Evolutionary conservation across 768 basidiomycete genomes (phyloP).

Genomic region (Botryobasidium botryosum): DNA sequence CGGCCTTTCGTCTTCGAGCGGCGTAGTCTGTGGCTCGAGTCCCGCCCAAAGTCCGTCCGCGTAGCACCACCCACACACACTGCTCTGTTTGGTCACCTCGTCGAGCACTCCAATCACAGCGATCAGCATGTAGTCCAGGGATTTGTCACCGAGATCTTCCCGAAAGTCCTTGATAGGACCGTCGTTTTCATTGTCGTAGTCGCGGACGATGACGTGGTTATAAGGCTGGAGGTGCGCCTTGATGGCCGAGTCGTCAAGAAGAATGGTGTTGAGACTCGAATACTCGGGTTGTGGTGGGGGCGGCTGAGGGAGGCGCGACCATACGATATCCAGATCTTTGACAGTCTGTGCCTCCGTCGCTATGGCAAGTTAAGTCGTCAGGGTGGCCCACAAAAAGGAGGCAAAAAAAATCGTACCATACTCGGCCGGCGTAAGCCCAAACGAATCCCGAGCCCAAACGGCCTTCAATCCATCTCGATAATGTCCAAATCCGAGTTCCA

Average conservation of each 20-base stretch:
- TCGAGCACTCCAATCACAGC: slow-evolving; percentile 12
- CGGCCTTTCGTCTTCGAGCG: too few relatives aligned
- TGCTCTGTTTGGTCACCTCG: slow-evolving; percentile 4
- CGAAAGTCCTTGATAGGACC: neutral
- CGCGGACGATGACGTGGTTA: slow-evolving; percentile 40
- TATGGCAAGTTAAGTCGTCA: slow-evolving; percentile 11
- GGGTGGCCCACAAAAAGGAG: slow-evolving; percentile 15
- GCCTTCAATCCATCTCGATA: slow-evolving; percentile 21
- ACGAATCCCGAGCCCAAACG: slow-evolving; percentile 65
- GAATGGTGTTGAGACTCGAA: slow-evolving; percentile 31
- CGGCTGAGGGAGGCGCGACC: slow-evolving; percentile 27
- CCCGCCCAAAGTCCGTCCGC: slow-evolving; percentile 7
- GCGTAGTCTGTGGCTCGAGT: too few relatives aligned
- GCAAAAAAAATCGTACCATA: slow-evolving; percentile 41
- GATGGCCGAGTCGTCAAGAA: slow-evolving; percentile 35
- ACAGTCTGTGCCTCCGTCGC: slow-evolving; percentile 33
- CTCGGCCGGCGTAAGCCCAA: slow-evolving; percentile 42
- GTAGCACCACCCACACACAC: slow-evolving; percentile 8
- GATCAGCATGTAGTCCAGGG: slow-evolving; percentile 6
- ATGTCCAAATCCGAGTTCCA: slow-evolving; percentile 37
- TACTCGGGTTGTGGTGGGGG: slow-evolving; percentile 15
- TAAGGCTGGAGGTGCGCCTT: slow-evolving; percentile 56
- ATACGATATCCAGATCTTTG: slow-evolving; percentile 61
- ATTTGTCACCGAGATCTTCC: neutral
- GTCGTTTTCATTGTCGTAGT: slow-evolving; percentile 4